Evolutionary conservation across 345 rosid genomes (phyloP), one percentile per base, ranked within the genome.

Genomic region (Rhodamnia argentea): DNA sequence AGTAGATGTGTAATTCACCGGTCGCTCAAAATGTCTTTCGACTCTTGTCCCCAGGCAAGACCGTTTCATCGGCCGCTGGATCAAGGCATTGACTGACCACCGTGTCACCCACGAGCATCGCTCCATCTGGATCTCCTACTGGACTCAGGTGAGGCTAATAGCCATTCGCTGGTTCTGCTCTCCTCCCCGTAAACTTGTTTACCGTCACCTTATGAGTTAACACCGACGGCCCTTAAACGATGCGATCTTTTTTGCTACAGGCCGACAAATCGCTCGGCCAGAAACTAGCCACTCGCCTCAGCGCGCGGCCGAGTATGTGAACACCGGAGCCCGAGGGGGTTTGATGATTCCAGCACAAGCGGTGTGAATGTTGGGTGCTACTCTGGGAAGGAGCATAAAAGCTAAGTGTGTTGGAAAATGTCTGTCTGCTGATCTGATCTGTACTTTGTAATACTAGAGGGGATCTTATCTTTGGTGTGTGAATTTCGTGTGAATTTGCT

Each of bases 91-190:
- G 37, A 87, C 98, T 0, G 98, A 96, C 85, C 94, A 94, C 14
- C 99, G 99, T 18, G 94, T 94, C 75, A 97, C 99, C 7, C 98
- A 95, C 26, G 99, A 97, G 89, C 90, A 96, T 84, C 92, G 95
- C 82, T 87, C 94, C 88, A 94, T 97, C 87, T 97, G 99, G 99
- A 90, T 97, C 89, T 90, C 96, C 32, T 94, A 94, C 91, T 97
- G 97, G 95, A 85, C 94, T 88, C 94, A 95, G 98, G 99, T 94
- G 16, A 83, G 89, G 89, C 74, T 47, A 13, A 6, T 24, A 51
- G 24, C 3, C n/a, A 24, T 50, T 50, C 7, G 2, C 47, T 24
- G 47, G 47, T 3, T 70, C 37, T 20, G 81, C 47, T 70, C 37
- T 50, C 9, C 13, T 27, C 42, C 29, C 3, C 22, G 42, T 11